Base-by-base conservation (phyloP, 495 filamentous ascomycete species). In the Pseudomonodictys pantanalensis region DNA sequence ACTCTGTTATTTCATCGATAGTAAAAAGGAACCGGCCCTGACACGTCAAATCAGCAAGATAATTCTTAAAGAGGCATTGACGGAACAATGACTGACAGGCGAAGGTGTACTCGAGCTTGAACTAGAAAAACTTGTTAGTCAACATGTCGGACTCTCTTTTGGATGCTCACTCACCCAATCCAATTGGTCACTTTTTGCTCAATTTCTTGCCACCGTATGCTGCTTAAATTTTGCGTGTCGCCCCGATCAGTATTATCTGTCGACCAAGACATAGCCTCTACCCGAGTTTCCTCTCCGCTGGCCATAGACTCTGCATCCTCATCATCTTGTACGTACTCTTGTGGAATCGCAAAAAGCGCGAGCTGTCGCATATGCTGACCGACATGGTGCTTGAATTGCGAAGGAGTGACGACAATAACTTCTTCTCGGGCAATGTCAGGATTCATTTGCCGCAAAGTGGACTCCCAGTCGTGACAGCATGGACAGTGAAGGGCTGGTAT, bases 321-420 rank as follows among this genome's bases (percentile, higher is more conserved):
- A 45, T 52, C 54, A 1, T 58, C 38, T 18, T 57, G 54, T 7
- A 46, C 7, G 30, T 33, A 52, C 15, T 53, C 60, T 38, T 46
- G 23, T 5, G 60, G 60, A 3, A 64, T 43, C 15, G 60, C 53
- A 25, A 64, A 64, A 15, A 64, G 54, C 2, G 60, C 60, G 8
- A 64, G 44, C 28, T 64, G 54, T 44, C 49, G 45, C 60, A 58
- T 58, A 25, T 64, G 60, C 3, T 53, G 17, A 11, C 60, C 53
- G 18, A 64, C 53, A 45, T 64, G 60, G 11, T 53, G 29, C 25
- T 46, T 42, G 28, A 58, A 64, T 28, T 64, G 60, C 11, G 9
- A 23, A 15, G 46, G 60, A 10, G 33, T 64, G 45, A 64, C 60
- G 12, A 58, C 45, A 23, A 58, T 6, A 3, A 12, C 30, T 6